Evolutionary conservation across 2,329 filamentous ascomycete genomes (phyloP).

Genomic region (Hymenoscyphus infarciens): DNA sequence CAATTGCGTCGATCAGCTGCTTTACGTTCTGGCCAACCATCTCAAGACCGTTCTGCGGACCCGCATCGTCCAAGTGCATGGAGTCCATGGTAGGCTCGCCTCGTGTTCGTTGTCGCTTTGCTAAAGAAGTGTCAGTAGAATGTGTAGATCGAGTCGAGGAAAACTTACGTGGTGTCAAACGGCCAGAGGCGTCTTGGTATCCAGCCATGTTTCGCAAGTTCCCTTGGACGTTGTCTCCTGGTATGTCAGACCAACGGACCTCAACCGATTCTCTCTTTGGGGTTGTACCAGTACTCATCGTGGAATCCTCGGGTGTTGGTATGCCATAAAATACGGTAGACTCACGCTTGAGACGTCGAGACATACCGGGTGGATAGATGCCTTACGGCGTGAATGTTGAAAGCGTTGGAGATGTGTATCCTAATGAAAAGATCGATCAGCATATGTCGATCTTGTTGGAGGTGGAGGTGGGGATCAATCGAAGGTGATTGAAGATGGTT

Average conservation of each 20-base stretch:
- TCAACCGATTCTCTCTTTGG: conserved; percentile 16
- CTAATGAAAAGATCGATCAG: not conserved
- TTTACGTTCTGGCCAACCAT: conserved; percentile 61
- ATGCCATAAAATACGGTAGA: conserved; percentile 16
- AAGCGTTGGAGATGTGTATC: not conserved
- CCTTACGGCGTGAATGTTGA: not conserved
- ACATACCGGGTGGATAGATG: not conserved
- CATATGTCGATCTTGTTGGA: not conserved
- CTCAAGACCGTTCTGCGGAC: conserved; percentile 36
- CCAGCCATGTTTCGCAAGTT: not conserved
- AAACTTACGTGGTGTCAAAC: not conserved
- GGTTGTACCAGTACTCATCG: conserved; percentile 12
- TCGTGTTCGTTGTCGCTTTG: not conserved
- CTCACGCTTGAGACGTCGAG: conserved; percentile 16
- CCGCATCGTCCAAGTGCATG: not conserved
- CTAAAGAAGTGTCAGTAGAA: not conserved
- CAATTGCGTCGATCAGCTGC: conserved; percentile 61
- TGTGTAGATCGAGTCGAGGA: not conserved
- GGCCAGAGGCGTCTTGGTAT: not conserved
- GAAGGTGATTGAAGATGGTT: not conserved
- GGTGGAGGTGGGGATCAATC: not conserved
- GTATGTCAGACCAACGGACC: conserved; percentile 13
- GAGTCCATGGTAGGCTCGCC: not conserved
- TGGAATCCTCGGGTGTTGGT: conserved; percentile 16
- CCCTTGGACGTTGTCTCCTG: conserved; percentile 10